Conservation (phyloP, 1,284 basidiomycete species). For the Pseudomicrostroma phylloplanum region DNA sequence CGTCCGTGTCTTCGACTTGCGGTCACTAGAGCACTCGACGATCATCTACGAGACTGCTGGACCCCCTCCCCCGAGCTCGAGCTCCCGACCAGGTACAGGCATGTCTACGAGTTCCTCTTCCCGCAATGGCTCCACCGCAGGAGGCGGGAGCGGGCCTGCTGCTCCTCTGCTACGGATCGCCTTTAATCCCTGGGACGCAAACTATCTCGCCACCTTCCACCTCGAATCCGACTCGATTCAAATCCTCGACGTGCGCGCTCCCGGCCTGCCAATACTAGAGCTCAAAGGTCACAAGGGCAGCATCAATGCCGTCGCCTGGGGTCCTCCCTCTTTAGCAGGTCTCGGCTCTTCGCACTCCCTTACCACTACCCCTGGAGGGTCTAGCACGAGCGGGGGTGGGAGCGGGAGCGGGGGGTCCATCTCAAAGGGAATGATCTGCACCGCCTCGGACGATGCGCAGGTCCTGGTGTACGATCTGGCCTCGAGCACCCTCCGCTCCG, state of each 20-base stretch:
- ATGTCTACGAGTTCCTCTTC: constrained; percentile 4
- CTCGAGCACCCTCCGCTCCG: constrained; percentile 41
- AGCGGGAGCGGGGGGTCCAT: background rate
- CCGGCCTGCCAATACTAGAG: constrained; percentile 47
- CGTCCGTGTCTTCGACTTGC: constrained; percentile 89
- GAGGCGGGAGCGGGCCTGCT: constrained; percentile 18
- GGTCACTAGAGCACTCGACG: constrained; percentile 93
- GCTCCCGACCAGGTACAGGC: constrained; percentile 11
- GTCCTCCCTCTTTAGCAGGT: constrained; percentile 25
- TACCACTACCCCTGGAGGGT: constrained; percentile 5
- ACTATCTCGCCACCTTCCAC: constrained; percentile 50
- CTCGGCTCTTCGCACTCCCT: background rate
- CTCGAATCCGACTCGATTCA: constrained; percentile 46
- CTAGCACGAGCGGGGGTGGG: background rate
- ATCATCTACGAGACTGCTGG: constrained; percentile 75
- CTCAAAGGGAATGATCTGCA: constrained; percentile 49
- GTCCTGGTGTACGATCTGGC: constrained; percentile 49
- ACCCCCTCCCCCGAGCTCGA: constrained; percentile 20
- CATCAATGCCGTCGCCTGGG: constrained; percentile 49
- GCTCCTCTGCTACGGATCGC: constrained; percentile 47
- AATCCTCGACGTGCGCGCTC: constrained; percentile 49
- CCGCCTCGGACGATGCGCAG: constrained; percentile 46
- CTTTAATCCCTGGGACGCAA: constrained; percentile 51
- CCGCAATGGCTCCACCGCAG: constrained; percentile 1
- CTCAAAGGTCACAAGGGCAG: constrained; percentile 42